phyloP scores from a whole-genome alignment of 805 yeast genomes.

The Suhomyces vadensis region DNA sequence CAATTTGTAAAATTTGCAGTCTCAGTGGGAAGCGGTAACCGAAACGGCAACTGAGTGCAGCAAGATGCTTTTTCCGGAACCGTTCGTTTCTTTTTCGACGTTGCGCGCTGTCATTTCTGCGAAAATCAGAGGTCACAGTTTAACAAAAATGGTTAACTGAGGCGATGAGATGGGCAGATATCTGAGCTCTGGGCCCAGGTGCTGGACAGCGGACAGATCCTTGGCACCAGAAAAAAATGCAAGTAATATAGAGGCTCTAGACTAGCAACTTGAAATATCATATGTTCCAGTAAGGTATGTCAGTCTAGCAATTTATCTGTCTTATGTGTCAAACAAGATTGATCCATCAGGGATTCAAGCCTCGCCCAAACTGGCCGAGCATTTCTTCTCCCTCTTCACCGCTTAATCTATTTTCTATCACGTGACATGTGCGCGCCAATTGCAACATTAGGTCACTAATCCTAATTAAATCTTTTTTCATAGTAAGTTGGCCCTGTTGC shows the following conservation, averaged over 20 bases:
- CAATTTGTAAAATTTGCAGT: slow-evolving; percentile 2
- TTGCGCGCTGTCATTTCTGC: slow-evolving; percentile 2
- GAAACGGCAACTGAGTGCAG: slow-evolving; percentile 6
- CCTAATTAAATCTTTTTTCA: neutral
- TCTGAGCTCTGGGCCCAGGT: neutral
- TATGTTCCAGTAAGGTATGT: too few species aligned
- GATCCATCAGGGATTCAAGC: neutral
- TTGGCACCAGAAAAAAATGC: too few species aligned
- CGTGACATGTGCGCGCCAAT: neutral
- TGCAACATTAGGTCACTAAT: neutral
- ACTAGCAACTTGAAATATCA: neutral
- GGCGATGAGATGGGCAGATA: neutral
- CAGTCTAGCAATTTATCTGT: too few species aligned
- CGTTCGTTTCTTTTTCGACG: neutral
- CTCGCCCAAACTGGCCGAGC: neutral
- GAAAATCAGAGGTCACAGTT: neutral
- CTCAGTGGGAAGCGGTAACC: slow-evolving; percentile 3
- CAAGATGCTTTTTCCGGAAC: neutral
- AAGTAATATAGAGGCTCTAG: too few species aligned
- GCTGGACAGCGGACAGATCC: neutral
- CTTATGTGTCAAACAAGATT: neutral
- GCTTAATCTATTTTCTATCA: neutral
- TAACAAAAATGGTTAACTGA: neutral
- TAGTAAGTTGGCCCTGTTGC: neutral
- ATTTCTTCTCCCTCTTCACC: neutral